Base-by-base conservation (phyloP, 495 filamentous ascomycete genomes). In the Aspergillus diversus region DNA sequence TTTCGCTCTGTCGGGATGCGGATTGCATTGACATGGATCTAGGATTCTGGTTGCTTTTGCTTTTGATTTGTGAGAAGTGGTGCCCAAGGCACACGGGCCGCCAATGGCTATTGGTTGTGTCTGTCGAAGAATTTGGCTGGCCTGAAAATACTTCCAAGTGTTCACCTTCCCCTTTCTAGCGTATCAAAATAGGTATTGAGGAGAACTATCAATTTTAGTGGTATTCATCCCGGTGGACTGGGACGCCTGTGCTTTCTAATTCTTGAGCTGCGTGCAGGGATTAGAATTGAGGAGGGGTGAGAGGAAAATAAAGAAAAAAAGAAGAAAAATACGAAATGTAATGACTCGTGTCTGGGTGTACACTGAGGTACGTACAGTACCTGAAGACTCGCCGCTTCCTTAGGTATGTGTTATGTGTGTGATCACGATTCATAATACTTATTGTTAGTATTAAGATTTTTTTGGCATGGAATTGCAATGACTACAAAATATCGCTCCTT, bases 221-320 rank as follows among this genome's bases (percentile, higher is more conserved):
- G 33, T 42, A 53, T 17, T 31, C 27, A 57, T 62, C 64, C 69
- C 69, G 59, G 50, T 34, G 63, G 57, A 46, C 57, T 65, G 69
- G 69, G 55, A 68, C 66, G 62, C 64, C 64, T 57, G 69, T 68
- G 69, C 67, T 57, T 66, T 66, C 63, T 60, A 27, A 52, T 33
- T 33, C 16, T 33, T 46, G 5, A 50, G 47, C 5, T 21, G 47
- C 4, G 39, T 13, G 39, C 39, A 43, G 39, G 39, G 39, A 43
- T 43, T 43, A 43, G n/a, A n/a, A n/a, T n/a, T n/a, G n/a, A n/a
- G 39, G 39, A 35, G 31, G 15, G 16, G 7, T 53, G 50, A 7
- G 27, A 43, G 43, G 15, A 31, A 42, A 57, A 21, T 5, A 42
- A 21, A 42, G 17, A 17, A 39, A 57, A 43, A 43, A 31, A 57